Percentiles rank a stretch among this genome's conserved stretches.
phyloP scores from a whole-genome alignment of 305 asterid genomes.

The Ajuga reptans region DNA sequence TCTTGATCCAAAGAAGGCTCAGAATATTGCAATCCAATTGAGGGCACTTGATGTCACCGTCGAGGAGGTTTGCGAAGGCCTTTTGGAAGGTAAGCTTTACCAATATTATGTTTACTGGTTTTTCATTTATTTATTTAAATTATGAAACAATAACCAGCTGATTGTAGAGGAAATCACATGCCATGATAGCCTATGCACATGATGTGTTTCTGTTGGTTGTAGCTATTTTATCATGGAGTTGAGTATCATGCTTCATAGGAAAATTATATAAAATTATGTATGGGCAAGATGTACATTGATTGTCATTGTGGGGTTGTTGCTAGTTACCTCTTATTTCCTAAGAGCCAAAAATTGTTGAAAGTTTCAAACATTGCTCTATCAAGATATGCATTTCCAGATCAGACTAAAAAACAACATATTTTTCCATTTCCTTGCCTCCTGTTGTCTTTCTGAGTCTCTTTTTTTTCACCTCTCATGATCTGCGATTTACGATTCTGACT shows the following conservation, averaged over 20 bases:
- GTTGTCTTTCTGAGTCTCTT: background rate
- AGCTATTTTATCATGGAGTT: background rate
- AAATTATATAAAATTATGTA: background rate
- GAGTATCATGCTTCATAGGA: background rate
- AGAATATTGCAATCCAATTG: constrained; percentile 76
- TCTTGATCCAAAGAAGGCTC: constrained; percentile 95
- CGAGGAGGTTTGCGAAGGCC: constrained; percentile 91
- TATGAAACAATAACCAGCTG: background rate
- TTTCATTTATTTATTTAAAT: background rate
- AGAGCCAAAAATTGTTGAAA: background rate
- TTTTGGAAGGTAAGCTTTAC: constrained; percentile 60
- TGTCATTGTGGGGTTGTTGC: constrained; percentile 1
- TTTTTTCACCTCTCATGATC: background rate
- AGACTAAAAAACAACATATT: background rate
- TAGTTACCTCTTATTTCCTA: background rate
- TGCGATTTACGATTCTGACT: background rate
- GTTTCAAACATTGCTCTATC: constrained; percentile 1
- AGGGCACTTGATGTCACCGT: constrained; percentile 89
- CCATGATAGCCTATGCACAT: constrained; percentile 15
- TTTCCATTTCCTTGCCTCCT: background rate
- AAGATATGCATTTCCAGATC: background rate
- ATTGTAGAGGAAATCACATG: background rate
- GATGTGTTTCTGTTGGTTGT: constrained; percentile 10
- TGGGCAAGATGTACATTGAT: background rate
- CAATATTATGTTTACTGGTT: background rate